Evolutionary conservation across 495 filamentous ascomycete genomes (phyloP).

Genomic region (Tuber indicum): DNA sequence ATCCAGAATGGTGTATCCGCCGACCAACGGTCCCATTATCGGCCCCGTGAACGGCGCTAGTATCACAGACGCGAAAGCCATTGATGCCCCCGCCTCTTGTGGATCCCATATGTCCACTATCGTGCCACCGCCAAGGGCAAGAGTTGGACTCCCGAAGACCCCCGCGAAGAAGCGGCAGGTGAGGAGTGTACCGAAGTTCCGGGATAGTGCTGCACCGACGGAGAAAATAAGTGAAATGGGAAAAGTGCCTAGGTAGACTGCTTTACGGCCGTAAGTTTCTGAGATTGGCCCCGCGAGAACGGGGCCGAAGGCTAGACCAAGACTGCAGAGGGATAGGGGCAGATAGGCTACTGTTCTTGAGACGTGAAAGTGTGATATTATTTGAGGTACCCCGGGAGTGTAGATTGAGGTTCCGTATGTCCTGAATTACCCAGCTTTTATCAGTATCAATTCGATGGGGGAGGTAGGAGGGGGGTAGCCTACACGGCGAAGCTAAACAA

Average conservation of each 20-base stretch:
- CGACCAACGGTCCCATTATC: slow-evolving; percentile 53
- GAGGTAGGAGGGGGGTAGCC: slow-evolving; percentile 9
- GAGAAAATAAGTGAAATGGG: slow-evolving; percentile 58
- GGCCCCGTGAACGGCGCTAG: slow-evolving; percentile 56
- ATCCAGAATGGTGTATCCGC: slow-evolving; percentile 56
- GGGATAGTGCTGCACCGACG: slow-evolving; percentile 55
- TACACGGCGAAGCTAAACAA: slow-evolving; percentile 48
- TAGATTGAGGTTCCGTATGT: slow-evolving; percentile 53
- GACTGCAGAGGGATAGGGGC: slow-evolving; percentile 52
- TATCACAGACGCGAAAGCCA: slow-evolving; percentile 50
- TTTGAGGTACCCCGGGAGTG: slow-evolving; percentile 45
- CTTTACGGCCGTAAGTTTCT: slow-evolving; percentile 52
- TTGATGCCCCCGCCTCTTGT: slow-evolving; percentile 45
- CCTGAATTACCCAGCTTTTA: slow-evolving; percentile 37
- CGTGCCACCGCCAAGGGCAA: slow-evolving; percentile 54
- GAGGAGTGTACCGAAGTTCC: slow-evolving; percentile 52
- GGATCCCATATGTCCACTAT: slow-evolving; percentile 50
- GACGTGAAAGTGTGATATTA: slow-evolving; percentile 49
- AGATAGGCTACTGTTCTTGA: slow-evolving; percentile 51
- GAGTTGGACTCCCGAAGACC: slow-evolving; percentile 50
- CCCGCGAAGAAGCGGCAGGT: slow-evolving; percentile 60
- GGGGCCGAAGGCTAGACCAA: slow-evolving; percentile 56
- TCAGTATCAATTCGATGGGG: background rate
- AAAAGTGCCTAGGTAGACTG: slow-evolving; percentile 49
- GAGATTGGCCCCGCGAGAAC: slow-evolving; percentile 56